phyloP scores from a whole-genome alignment of 345 rosid genomes.

The Eucalyptus pauciflora region DNA sequence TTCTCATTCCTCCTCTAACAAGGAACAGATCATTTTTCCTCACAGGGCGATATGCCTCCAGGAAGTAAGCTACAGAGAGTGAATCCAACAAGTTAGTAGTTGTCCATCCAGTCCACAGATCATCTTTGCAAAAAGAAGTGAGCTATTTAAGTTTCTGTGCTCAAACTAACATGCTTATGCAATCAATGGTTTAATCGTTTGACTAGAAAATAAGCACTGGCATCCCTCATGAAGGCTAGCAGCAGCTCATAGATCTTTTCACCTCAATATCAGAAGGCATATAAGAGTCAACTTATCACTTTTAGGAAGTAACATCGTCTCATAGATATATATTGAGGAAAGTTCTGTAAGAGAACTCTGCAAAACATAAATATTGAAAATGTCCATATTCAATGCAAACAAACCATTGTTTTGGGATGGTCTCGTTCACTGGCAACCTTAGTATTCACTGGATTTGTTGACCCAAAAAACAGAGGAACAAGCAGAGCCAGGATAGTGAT shows the following conservation, averaged over 20 bases:
- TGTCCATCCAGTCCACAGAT: neutral
- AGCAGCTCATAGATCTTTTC: neutral
- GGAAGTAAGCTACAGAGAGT: slow-evolving; percentile 63
- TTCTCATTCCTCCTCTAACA: slow-evolving; percentile 97
- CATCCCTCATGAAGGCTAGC: neutral
- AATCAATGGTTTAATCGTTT: neutral
- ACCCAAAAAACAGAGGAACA: neutral
- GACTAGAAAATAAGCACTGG: neutral
- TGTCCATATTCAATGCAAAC: neutral
- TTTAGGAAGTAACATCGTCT: neutral
- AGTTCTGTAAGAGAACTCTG: neutral
- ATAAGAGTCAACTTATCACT: neutral
- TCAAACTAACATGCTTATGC: neutral
- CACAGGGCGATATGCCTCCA: slow-evolving; percentile 92
- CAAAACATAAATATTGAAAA: neutral
- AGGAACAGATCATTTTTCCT: slow-evolving; percentile 92
- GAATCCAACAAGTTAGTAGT: neutral
- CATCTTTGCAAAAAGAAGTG: neutral
- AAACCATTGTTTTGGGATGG: neutral
- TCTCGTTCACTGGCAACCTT: neutral
- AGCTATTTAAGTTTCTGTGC: no score
- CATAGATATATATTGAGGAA: neutral
- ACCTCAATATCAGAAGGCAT: neutral
- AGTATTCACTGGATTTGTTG: neutral
- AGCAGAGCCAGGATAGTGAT: neutral